Evolutionary conservation across 164 flowering plant genomes (phyloP).

Genomic region (Taxillus chinensis): DNA sequence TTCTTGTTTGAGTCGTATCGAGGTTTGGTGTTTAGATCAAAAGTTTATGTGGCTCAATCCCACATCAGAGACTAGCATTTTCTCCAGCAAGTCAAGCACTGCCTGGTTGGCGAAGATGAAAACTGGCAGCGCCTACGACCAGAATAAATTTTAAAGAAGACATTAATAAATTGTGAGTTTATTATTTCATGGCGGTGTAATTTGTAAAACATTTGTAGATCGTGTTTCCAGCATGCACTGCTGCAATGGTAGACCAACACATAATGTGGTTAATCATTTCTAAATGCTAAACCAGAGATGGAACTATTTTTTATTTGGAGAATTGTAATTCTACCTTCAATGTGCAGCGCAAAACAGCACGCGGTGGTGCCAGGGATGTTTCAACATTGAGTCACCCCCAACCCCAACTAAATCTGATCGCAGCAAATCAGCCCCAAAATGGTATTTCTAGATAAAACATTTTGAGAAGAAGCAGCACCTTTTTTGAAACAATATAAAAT

Average conservation of each 20-base stretch:
- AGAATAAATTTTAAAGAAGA: neutral
- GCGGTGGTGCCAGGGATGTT: constrained; percentile 77
- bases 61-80: constrained; percentile 61
- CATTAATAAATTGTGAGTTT: too few relatives aligned
- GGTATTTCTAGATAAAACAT: constrained; percentile 34
- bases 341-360: constrained; percentile 92
- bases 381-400: constrained; percentile 54
- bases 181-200: too few relatives aligned
- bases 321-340: constrained; percentile 49
- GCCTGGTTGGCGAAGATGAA: constrained; percentile 92
- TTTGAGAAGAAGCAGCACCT: too few relatives aligned
- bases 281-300: too few relatives aligned
- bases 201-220: too few relatives aligned
- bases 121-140: constrained; percentile 68
- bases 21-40: too few relatives aligned
- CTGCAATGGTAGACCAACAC: too few relatives aligned
- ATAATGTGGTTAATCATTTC: too few relatives aligned
- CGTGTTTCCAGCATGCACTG: too few relatives aligned
- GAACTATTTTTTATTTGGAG: neutral
- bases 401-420: constrained; percentile 33
- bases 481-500: neutral
- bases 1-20: too few relatives aligned
- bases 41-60: too few relatives aligned
- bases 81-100: constrained; percentile 92
- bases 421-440: constrained; percentile 62